These are phyloP conservation scores for Wallacemonas collosoma DNA, from an alignment of 208 protist species.

Conservation along the genomic window DNA sequence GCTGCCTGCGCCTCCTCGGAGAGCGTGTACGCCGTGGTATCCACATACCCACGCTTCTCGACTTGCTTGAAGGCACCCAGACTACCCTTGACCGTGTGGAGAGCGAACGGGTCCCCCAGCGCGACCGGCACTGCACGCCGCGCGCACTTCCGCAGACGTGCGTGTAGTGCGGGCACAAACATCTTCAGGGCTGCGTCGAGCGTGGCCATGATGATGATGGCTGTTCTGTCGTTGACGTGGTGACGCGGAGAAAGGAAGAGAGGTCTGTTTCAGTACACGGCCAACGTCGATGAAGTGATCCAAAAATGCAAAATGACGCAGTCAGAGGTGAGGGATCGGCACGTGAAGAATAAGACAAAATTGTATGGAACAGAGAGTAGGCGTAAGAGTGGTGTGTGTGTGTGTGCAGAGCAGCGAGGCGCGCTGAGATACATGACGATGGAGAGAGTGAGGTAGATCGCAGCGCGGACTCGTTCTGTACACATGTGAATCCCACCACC, in stretches of 20 bases:
- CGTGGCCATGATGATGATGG: not conserved
- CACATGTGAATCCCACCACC: too few relatives aligned
- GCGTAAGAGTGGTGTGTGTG: too few relatives aligned
- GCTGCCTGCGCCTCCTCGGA: not conserved
- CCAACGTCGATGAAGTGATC: too few relatives aligned
- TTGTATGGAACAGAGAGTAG: too few relatives aligned
- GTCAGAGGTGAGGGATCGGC: too few relatives aligned
- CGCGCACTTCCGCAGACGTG: constrained; percentile 1
- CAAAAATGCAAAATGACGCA: too few relatives aligned
- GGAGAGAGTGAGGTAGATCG: too few relatives aligned
- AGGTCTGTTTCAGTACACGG: not conserved
- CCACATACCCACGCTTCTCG: not conserved
- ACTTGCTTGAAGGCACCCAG: constrained; percentile 10
- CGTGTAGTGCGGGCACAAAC: constrained; percentile 9
- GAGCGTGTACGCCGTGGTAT: not conserved
- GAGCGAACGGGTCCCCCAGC: not conserved
- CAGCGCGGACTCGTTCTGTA: too few relatives aligned
- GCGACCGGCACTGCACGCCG: constrained; percentile 11
- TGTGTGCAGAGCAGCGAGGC: too few relatives aligned
- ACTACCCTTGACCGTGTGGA: constrained; percentile 9
- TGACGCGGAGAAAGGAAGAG: not conserved
- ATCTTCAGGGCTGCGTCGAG: not conserved
- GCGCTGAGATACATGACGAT: too few relatives aligned
- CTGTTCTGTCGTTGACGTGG: too few relatives aligned
- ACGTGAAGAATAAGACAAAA: too few relatives aligned